Base-by-base conservation (phyloP, 208 protist species). In the Leishmania tarentolae region DNA sequence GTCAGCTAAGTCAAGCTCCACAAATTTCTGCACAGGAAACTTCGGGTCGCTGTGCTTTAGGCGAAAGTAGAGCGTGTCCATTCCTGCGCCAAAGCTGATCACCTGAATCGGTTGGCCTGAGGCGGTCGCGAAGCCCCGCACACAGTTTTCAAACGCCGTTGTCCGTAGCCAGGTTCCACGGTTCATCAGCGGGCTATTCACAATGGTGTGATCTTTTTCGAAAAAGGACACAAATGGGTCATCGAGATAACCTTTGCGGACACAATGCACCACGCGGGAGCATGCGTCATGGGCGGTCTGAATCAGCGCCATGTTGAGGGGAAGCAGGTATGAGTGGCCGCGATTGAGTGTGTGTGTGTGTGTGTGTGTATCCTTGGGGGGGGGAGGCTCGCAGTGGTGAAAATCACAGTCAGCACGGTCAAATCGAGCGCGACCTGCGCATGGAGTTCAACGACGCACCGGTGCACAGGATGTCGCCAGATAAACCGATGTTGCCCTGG, bases 121-220 rank as follows among this genome's bases (percentile, higher is more conserved):
- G 15, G 84, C 17, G 0, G 79, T 66, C 0, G 88, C 87, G 80
- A 98, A 98, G 5, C 83, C 83, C 19, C 83, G 78, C 28, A 98
- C 84, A 73, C 85, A 92, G 69, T 90, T 89, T 80, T 98, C 93
- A 79, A 98, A 93, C 13, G 93, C 95, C 21, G 81, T 92, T 0
- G 93, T 95, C 40, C 95, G 91, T 68, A 98, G 88, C 95, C 95
- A 98, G 59, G 92, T 97, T 8, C 95, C 95, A 71, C 95, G 90
- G 65, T 98, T 98, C 95, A 98, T 98, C 28, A 98, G 79, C 8
- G 95, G 95, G 75, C 95, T 98, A 85, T 98, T 98, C 47, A 98
- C 86, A 37, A 97, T 92, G 5, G 95, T 98, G 53, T 84, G 83
- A 80, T 98, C 95, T 71, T 90, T 90, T 7, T 90, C 83, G 76